phyloP scores from a whole-genome alignment of 2,329 filamentous ascomycete species.

The Trichoderma simmonsii region DNA sequence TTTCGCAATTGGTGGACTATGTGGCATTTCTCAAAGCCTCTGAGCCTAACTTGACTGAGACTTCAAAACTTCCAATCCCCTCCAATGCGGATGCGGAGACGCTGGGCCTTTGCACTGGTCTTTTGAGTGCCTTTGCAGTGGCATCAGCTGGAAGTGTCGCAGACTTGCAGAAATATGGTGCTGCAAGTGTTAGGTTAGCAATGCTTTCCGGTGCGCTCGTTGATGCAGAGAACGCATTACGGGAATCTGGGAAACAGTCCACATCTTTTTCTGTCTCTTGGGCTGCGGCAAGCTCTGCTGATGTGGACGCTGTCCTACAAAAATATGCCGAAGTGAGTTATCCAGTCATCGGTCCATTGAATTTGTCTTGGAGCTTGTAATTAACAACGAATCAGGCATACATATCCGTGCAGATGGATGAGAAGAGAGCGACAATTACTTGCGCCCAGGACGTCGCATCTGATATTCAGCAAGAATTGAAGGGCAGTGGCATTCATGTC shows the following conservation, averaged over 20 bases:
- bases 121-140: not conserved
- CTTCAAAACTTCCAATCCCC: not conserved
- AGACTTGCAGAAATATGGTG: not conserved
- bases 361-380: not conserved
- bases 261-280: constrained; percentile 35
- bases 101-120: not conserved
- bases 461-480: not conserved
- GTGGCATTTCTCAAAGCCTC: not conserved
- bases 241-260: constrained; percentile 30
- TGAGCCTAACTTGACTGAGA: not conserved
- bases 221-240: constrained; percentile 23
- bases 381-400: not conserved
- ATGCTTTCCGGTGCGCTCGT: not conserved
- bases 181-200: not conserved
- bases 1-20: constrained; percentile 38
- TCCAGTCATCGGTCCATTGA: not conserved
- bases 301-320: constrained; percentile 20
- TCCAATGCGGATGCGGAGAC: not conserved
- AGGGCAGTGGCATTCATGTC: not conserved
- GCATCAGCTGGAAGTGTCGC: not conserved
- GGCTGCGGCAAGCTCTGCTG: constrained; percentile 32
- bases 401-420: not conserved
- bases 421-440: not conserved
- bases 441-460: not conserved
- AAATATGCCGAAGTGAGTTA: constrained; percentile 22